Evolutionary conservation across 257 asterid genomes (phyloP).

Genomic region (Solanum etuberosum): DNA sequence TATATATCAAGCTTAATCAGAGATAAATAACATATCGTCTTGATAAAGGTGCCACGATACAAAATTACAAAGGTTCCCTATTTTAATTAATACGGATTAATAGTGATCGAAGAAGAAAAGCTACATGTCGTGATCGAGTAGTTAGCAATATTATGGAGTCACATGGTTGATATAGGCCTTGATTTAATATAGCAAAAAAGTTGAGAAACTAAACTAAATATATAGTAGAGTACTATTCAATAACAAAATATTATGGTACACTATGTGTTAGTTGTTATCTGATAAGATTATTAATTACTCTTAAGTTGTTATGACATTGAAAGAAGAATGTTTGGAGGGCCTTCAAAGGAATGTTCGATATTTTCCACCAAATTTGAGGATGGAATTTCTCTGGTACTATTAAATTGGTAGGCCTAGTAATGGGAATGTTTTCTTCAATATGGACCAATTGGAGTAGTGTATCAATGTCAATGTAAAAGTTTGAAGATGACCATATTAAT

Average conservation of each 20-base stretch:
- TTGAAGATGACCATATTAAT: background rate
- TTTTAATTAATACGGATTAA: background rate
- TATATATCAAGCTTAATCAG: background rate
- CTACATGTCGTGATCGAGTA: background rate
- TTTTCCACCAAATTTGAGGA: background rate
- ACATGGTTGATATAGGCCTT: background rate
- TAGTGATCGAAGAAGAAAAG: background rate
- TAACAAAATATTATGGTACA: background rate
- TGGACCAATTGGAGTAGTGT: conserved; percentile 16
- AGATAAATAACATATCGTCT: background rate
- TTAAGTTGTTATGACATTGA: background rate
- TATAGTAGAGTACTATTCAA: background rate
- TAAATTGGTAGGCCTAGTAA: conserved; percentile 14
- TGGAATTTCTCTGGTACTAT: background rate
- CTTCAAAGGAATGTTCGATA: background rate
- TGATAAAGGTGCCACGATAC: background rate
- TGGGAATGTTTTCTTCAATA: conserved; percentile 18
- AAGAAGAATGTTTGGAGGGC: background rate
- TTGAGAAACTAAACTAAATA: background rate
- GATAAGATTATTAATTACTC: background rate
- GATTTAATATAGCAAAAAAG: background rate
- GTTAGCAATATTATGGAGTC: background rate
- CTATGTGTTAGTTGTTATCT: background rate
- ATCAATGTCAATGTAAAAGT: conserved; percentile 9
- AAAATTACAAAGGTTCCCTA: background rate